A percentile compares a stretch with the other conserved stretches of the same genome.
Evolutionary conservation across 1,284 basidiomycete genomes (phyloP).

Genomic region (Pterulicium gracile): DNA sequence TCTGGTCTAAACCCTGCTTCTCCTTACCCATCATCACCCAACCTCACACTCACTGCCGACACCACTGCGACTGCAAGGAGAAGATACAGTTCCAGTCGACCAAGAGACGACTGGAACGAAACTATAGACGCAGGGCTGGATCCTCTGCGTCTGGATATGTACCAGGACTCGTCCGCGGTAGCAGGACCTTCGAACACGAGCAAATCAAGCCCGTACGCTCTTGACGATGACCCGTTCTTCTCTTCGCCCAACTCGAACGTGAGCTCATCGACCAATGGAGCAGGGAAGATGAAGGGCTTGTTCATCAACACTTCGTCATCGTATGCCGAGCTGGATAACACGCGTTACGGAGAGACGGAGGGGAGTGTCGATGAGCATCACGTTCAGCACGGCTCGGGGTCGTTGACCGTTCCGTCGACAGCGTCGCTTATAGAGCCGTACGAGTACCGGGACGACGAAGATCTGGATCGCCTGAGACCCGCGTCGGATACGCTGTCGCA

Average conservation of each 20-base stretch:
- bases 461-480: constrained; percentile 12
- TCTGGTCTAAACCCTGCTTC: constrained; percentile 29
- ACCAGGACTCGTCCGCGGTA: constrained; percentile 13
- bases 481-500: not conserved
- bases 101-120: constrained; percentile 47
- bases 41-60: constrained; percentile 40
- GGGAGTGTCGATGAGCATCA: constrained; percentile 18
- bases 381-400: constrained; percentile 23
- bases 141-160: constrained; percentile 26
- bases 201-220: constrained; percentile 14
- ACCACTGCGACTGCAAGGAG: constrained; percentile 12
- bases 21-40: too few species aligned
- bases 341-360: constrained; percentile 9
- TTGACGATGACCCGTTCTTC: constrained; percentile 36
- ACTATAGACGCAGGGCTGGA: constrained; percentile 29
- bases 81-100: constrained; percentile 21
- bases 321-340: not conserved
- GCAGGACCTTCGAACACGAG: constrained; percentile 12
- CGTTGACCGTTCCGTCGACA: constrained; percentile 36
- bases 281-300: not conserved
- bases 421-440: constrained; percentile 35
- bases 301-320: not conserved
- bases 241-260: constrained; percentile 17
- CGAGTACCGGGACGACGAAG: constrained; percentile 42
- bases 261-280: constrained; percentile 7